Evolutionary conservation across 768 basidiomycete species (phyloP).

Genomic region (Collybia sp.): DNA sequence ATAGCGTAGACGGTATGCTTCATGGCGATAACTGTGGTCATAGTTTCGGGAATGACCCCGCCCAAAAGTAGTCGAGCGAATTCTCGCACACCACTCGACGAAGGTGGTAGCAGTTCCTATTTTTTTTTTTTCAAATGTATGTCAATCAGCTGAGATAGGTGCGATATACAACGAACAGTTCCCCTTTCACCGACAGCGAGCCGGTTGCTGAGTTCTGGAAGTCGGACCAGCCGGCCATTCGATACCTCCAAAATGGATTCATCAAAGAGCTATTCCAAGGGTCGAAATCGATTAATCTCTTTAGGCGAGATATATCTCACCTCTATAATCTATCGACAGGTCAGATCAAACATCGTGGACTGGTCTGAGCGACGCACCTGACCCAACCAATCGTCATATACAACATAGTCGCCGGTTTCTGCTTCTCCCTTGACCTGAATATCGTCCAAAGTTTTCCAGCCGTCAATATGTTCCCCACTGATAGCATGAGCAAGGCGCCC

Average conservation of each 20-base stretch:
- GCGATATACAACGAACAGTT: conserved; percentile 38
- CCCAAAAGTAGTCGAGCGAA: conserved; percentile 43
- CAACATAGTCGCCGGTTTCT: conserved; percentile 79
- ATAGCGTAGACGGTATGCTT: conserved; percentile 77
- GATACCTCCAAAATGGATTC: conserved; percentile 72
- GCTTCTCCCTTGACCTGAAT: conserved; percentile 54
- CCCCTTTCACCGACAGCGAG: conserved; percentile 74
- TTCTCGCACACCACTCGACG: conserved; percentile 36
- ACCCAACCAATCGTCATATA: conserved; percentile 84
- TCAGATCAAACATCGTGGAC: not conserved
- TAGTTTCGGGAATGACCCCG: conserved; percentile 32
- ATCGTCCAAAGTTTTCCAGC: conserved; percentile 59
- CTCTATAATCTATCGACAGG: conserved; percentile 59
- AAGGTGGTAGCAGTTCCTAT: conserved; percentile 65
- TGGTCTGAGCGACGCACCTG: conserved; percentile 51
- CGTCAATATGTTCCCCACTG: conserved; percentile 49
- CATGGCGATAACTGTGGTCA: conserved; percentile 67
- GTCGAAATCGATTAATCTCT: conserved; percentile 7
- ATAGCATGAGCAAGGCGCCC: conserved; percentile 76
- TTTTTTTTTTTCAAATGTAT: conserved; percentile 5
- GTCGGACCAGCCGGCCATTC: conserved; percentile 57
- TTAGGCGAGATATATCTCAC: conserved; percentile 32
- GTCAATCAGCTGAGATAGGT: not conserved
- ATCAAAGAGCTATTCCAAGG: conserved; percentile 63
- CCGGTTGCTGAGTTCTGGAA: conserved; percentile 76